These are phyloP conservation scores for Sicyos edulis DNA, from an alignment of 306 rosid genomes.

Conservation along the genomic window DNA sequence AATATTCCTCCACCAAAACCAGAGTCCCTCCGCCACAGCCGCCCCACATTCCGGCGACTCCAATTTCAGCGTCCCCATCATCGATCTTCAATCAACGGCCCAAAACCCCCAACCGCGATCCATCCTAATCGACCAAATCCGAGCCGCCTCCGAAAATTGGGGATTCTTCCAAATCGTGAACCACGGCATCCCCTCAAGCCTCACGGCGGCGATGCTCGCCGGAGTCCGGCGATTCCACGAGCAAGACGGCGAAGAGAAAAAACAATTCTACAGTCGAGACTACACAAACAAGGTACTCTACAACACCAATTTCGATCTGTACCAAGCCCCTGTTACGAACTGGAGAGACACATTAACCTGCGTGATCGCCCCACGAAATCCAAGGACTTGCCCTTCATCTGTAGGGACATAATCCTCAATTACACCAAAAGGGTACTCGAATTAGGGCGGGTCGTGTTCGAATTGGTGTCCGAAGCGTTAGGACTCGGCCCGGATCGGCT, in stretches of 20 bases:
- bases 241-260: conserved; percentile 37
- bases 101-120: conserved; percentile 12
- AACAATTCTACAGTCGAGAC: conserved; percentile 37
- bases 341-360: conserved; percentile 53
- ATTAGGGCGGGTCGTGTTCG: conserved; percentile 36
- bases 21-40: not conserved
- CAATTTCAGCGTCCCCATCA: conserved; percentile 33
- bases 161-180: conserved; percentile 51
- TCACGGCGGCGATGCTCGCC: conserved; percentile 32
- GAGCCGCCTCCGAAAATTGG: conserved; percentile 33
- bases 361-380: conserved; percentile 27
- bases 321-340: conserved; percentile 32
- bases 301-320: conserved; percentile 36
- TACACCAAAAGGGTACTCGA: conserved; percentile 28
- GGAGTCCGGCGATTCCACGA: conserved; percentile 38
- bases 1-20: conserved; percentile 26
- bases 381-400: conserved; percentile 30
- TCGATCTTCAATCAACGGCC: conserved; percentile 34
- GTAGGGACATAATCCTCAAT: conserved; percentile 40
- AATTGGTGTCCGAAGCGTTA: conserved; percentile 50
- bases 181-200: conserved; percentile 31
- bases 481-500: conserved; percentile 38
- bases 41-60: conserved; percentile 6
- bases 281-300: conserved; percentile 13
- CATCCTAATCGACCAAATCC: conserved; percentile 28